Evolutionary conservation across 129 eudicot genomes (phyloP), one percentile per base, ranked within the genome.

Genomic region (Arctium lappa): DNA sequence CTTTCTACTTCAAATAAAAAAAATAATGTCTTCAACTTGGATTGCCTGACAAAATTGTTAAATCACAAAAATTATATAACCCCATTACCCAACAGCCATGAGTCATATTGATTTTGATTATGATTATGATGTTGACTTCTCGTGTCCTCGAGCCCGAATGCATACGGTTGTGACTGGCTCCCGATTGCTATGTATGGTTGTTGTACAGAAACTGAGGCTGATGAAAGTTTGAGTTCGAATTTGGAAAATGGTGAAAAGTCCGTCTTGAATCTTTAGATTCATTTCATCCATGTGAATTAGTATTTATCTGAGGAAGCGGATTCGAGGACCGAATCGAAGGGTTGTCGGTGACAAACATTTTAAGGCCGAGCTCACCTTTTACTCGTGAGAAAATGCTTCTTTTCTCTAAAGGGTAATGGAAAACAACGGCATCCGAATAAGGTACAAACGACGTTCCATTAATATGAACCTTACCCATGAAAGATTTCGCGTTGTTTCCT

Each of bases 351-450:
- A 92, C 48, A 53, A 89, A 95, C 34, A 95, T 94, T 90, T 91
- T 95, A 22, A 95, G 77, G 12, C 91, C 93, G 60, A 95, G 91
- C 74, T 95, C 98, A 31, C 98, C 98, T 83, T 86, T 91, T 0
- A 91, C 96, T 73, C 90, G 91, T 5, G 97, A 91, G 72, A 95
- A 86, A 36, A 95, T 68, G 79, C 81, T 69, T 69, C 85, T 84
- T 46, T 91, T 95, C 60, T 95, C 98, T 72, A 95, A 86, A 71
- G 98, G 98, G 86, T 90, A 95, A 77, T 92, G 89, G 33, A 91
- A 91, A 63, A 87, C 88, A 66, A 89, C 91, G 32, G 98, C 93
- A 87, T 95, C 98, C 12, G 97, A 87, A 69, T 95, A 83, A 22
- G 94, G 91, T 0, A 95, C 98, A 53, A 95, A 92, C 8, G 97